Evolutionary conservation across 345 rosid species (phyloP).

Genomic region (Populus nigra): DNA sequence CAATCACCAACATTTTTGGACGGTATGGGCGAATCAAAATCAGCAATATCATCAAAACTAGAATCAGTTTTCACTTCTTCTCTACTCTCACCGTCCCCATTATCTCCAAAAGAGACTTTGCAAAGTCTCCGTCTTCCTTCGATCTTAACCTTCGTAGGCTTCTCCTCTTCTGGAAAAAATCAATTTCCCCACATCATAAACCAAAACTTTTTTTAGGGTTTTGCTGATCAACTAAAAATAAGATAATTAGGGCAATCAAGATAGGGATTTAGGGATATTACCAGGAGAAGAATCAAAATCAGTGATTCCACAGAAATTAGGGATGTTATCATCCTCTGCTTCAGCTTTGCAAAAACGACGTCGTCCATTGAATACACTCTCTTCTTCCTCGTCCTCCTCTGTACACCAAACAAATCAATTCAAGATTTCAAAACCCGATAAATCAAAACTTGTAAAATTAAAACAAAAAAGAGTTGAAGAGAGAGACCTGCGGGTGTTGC

Average conservation of each 20-base stretch:
- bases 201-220: not conserved
- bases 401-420: constrained; percentile 2
- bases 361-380: constrained; percentile 32
- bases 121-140: constrained; percentile 59
- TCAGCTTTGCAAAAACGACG: constrained; percentile 16
- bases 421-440: not conserved
- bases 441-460: not conserved
- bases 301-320: constrained; percentile 36
- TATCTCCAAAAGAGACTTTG: constrained; percentile 47
- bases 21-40: constrained; percentile 65
- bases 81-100: constrained; percentile 15
- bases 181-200: not conserved
- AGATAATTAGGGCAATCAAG: not conserved
- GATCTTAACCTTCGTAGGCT: constrained; percentile 43
- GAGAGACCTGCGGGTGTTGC: constrained; percentile 16
- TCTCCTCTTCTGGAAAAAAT: constrained; percentile 32
- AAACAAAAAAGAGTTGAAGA: not conserved
- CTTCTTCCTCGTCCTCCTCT: constrained; percentile 34
- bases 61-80: constrained; percentile 32
- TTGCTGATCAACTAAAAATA: not conserved
- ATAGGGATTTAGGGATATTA: constrained; percentile 18
- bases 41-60: constrained; percentile 43
- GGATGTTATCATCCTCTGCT: constrained; percentile 23
- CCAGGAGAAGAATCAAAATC: constrained; percentile 60
- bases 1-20: constrained; percentile 24